phyloP scores from a whole-genome alignment of 2,329 filamentous ascomycete species.

The Teratosphaeriaceae sp. region DNA sequence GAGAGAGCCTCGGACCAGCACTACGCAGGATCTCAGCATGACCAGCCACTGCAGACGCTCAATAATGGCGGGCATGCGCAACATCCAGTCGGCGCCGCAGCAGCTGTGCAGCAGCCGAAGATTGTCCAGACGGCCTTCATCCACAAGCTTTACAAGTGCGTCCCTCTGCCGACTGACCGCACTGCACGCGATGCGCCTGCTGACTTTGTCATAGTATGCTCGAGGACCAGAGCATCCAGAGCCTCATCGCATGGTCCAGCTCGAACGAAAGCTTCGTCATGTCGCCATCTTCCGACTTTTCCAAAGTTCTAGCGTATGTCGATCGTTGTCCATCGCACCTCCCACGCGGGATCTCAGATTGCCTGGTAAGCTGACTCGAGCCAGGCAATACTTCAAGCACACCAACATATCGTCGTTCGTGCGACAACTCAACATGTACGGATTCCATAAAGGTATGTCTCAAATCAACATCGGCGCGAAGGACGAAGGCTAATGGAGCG shows the following conservation, averaged over 20 bases:
- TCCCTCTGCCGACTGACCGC: not conserved
- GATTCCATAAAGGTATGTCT: conserved; percentile 93
- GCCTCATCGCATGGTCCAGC: conserved; percentile 92
- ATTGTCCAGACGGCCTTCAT: conserved; percentile 98
- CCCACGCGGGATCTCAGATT: too few species aligned
- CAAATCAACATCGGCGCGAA: not conserved
- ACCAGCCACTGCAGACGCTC: conserved; percentile 6
- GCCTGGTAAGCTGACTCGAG: conserved; percentile 13
- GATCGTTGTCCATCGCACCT: conserved; percentile 22
- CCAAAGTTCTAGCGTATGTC: conserved; percentile 91
- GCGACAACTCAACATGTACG: conserved; percentile 97
- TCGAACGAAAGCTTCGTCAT: conserved; percentile 97
- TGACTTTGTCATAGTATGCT: conserved; percentile 66
- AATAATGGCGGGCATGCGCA: conserved; percentile 38
- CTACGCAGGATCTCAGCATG: conserved; percentile 10
- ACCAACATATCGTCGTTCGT: conserved; percentile 99
- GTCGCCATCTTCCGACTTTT: conserved; percentile 95
- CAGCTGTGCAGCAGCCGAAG: conserved; percentile 85
- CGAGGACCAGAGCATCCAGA: conserved; percentile 85
- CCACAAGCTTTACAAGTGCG: conserved; percentile 97
- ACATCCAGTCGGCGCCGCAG: conserved; percentile 53
- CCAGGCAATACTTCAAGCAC: conserved; percentile 96
- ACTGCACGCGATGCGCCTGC: conserved; percentile 10
- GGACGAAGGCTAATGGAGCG: conserved; percentile 4
- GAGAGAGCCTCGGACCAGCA: conserved; percentile 19